Evolutionary conservation across 768 basidiomycete genomes (phyloP).

Genomic region (Mrakia blollopis): DNA sequence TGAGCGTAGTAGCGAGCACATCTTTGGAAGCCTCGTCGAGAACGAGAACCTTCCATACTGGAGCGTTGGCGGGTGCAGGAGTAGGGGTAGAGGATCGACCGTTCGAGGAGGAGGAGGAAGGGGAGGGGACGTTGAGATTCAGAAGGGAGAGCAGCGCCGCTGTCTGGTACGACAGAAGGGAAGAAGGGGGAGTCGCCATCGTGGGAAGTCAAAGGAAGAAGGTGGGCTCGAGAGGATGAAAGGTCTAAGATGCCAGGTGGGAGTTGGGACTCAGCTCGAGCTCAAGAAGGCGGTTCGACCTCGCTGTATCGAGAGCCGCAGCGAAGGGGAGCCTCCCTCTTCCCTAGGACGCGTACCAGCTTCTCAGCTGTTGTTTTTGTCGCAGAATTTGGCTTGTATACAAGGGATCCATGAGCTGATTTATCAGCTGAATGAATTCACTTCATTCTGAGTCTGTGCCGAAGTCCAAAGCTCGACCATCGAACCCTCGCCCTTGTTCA

Average conservation of each 20-base stretch:
- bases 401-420: too few relatives aligned
- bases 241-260: not conserved
- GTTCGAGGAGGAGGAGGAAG: conserved; percentile 41
- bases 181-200: not conserved
- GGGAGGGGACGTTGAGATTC: conserved; percentile 68
- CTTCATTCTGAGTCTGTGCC: too few relatives aligned
- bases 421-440: too few relatives aligned
- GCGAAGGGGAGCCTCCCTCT: too few relatives aligned
- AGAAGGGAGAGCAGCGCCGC: conserved; percentile 75
- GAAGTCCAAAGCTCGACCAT: too few relatives aligned
- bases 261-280: not conserved
- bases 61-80: conserved; percentile 54
- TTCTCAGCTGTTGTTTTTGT: too few relatives aligned
- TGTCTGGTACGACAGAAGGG: conserved; percentile 85
- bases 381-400: too few relatives aligned
- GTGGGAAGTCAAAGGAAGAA: not conserved
- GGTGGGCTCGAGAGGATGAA: not conserved
- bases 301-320: too few relatives aligned
- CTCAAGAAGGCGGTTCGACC: not conserved
- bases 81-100: conserved; percentile 33
- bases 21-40: conserved; percentile 95
- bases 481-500: too few relatives aligned
- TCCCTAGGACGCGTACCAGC: too few relatives aligned
- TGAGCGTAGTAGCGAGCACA: conserved; percentile 85
- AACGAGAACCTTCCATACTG: conserved; percentile 94